A percentile compares a stretch with the other conserved stretches of the same genome.
Conservation (phyloP, 2,329 filamentous ascomycete genomes). For the Mycogone perniciosa region DNA sequence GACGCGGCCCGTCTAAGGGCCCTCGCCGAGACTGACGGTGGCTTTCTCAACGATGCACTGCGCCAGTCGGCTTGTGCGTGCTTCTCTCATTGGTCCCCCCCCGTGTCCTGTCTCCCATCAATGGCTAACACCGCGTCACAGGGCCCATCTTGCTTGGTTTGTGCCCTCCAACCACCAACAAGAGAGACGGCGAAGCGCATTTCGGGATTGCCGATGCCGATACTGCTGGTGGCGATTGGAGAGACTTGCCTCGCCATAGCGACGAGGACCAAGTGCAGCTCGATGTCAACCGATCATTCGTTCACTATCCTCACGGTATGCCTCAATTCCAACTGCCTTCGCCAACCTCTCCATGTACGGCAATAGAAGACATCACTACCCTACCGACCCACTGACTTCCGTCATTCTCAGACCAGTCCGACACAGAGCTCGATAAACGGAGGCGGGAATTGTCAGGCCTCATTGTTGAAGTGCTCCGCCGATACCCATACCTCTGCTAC, state of each 20-base stretch:
- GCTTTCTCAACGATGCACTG: constrained; percentile 60
- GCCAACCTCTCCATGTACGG: not conserved
- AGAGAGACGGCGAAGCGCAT: constrained; percentile 1
- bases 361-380: not conserved
- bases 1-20: constrained; percentile 51
- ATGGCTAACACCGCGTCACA: constrained; percentile 25
- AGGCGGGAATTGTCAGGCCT: constrained; percentile 73
- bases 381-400: not conserved
- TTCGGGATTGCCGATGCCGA: constrained; percentile 11
- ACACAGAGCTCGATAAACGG: constrained; percentile 60
- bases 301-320: constrained; percentile 83
- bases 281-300: constrained; percentile 93
- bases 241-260: constrained; percentile 62
- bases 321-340: not conserved
- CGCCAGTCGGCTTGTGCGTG: constrained; percentile 72
- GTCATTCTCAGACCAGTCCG: constrained; percentile 51
- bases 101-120: constrained; percentile 3
- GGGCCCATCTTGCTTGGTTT: constrained; percentile 57
- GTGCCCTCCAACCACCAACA: constrained; percentile 3
- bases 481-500: constrained; percentile 79
- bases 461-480: constrained; percentile 74
- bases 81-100: constrained; percentile 3
- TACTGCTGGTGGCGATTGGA: constrained; percentile 40
- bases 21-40: constrained; percentile 58
- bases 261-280: constrained; percentile 90